phyloP scores from a whole-genome alignment of 2,329 filamentous ascomycete genomes.

The Sarocladiaceae sp. region DNA sequence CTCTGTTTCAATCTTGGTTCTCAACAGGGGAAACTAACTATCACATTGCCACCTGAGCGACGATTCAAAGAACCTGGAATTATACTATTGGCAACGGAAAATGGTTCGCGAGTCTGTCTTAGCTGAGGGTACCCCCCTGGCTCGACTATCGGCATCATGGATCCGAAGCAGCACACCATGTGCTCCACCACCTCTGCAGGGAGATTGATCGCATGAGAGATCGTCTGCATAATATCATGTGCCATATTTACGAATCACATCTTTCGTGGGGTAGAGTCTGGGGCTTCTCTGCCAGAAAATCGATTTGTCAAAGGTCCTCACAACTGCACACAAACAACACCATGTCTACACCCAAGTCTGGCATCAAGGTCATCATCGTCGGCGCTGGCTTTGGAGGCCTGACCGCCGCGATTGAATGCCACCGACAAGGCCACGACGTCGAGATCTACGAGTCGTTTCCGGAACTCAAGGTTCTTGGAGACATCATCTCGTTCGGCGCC shows the following conservation, averaged over 20 bases:
- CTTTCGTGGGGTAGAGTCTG: too few species aligned
- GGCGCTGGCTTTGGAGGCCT: constrained; percentile 52
- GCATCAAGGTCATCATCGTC: constrained; percentile 9
- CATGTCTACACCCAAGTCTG: constrained; percentile 3
- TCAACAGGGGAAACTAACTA: too few species aligned
- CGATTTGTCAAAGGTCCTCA: too few species aligned
- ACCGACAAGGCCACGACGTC: constrained; percentile 53
- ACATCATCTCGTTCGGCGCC: constrained; percentile 56
- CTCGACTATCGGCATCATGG: constrained; percentile 1
- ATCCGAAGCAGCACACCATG: too few species aligned
- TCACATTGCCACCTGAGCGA: too few species aligned
- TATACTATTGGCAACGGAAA: background rate
- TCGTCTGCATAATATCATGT: too few species aligned
- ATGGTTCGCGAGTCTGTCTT: background rate
- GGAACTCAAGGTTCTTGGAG: constrained; percentile 51
- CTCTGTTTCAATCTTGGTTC: too few species aligned
- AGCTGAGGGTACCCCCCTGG: background rate
- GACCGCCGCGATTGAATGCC: constrained; percentile 56
- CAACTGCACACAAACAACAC: background rate
- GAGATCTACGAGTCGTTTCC: constrained; percentile 52
- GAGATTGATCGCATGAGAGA: too few species aligned
- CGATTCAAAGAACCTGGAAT: background rate
- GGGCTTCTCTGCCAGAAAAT: too few species aligned
- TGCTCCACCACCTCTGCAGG: too few species aligned
- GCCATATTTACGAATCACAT: too few species aligned